Base-by-base conservation (phyloP, 768 basidiomycete genomes). In the Boletus vinaceobasis region DNA sequence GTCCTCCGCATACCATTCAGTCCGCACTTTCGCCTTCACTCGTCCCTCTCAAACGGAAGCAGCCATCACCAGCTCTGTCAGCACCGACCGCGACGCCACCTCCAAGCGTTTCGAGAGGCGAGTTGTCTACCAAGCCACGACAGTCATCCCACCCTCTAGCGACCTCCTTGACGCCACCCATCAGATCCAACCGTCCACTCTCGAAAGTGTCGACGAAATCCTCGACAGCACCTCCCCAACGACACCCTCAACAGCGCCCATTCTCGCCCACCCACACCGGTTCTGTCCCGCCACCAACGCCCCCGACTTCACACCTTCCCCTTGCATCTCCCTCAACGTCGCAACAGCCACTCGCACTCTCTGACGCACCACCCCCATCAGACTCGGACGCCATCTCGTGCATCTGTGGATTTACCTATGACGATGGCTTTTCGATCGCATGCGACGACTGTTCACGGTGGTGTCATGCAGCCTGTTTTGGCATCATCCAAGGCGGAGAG, bases 381-480 rank as follows among this genome's bases (percentile, higher is more conserved):
- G 71, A 64, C 57, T 70, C 77, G 11, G 82, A 85, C 44, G 73
- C 74, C 46, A 83, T 86, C 50, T 75, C 76, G 43, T 94, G 92
- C 67, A 87, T 91, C 55, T 94, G 91, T 69, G 84, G 83, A 7
- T 80, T 81, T 56, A 72, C 77, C 43, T 78, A 83, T 64, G 92
- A 92, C 71, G 90, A 92, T 67, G 91, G 91, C 21, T 90, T 87
- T 68, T 87, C 85, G 10, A 89, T 94, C 58, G 88, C 87, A 10
- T 95, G 93, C 72, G 93, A 94, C 68, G 67, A 74, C 46, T 95
- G 93, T 66, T 80, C 79, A 21, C 80, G 86, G 37, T 94, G 93
- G 91, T 87, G 86, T 61, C 93, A 95, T 72, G 85, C 82, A 7
- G 84, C 82, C 8, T 94, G 93, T 71, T 88, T 88, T 60, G 80